Percentiles rank a stretch among this genome's conserved stretches.
These are phyloP conservation scores for Coix lacrymajobi DNA, from an alignment of 176 grass and related monocot species.

Conservation along the genomic window DNA sequence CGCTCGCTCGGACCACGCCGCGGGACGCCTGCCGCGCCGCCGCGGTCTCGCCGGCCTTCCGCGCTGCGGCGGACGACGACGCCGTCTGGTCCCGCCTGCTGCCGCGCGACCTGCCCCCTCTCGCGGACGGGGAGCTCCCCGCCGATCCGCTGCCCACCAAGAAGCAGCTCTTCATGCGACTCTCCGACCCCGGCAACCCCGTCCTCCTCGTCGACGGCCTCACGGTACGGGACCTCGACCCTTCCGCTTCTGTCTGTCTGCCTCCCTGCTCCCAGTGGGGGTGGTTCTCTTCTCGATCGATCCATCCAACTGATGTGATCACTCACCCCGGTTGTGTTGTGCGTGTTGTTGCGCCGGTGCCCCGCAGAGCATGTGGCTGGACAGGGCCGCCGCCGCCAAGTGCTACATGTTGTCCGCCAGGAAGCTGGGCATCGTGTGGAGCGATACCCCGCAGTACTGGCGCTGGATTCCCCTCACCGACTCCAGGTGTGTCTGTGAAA, in stretches of 20 bases:
- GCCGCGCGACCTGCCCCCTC: conserved; percentile 3
- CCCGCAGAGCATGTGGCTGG: conserved; percentile 44
- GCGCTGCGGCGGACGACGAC: conserved; percentile 45
- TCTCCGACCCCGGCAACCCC: conserved; percentile 25
- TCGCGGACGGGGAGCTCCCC: conserved; percentile 24
- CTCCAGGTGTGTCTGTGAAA: conserved; percentile 34
- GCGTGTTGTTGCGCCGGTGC: no score
- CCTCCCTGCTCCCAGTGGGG: no score
- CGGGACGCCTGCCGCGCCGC: conserved; percentile 39
- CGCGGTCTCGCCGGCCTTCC: conserved; percentile 41
- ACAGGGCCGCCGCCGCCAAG: conserved; percentile 45
- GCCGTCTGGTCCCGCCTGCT: conserved; percentile 50
- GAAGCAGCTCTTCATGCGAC: conserved; percentile 51
- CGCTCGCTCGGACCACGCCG: conserved; percentile 35
- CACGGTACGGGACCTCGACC: neutral
- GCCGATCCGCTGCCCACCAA: conserved; percentile 10
- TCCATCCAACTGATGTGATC: no score
- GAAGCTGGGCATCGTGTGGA: conserved; percentile 39
- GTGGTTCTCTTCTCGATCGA: no score
- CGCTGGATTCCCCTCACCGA: conserved; percentile 32
- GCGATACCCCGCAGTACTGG: conserved; percentile 43
- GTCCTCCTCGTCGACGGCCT: conserved; percentile 30
- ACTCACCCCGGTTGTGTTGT: no score
- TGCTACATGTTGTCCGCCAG: conserved; percentile 64
- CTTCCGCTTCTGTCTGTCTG: neutral